phyloP scores from a whole-genome alignment of 1,139 yeast species.

The Taphrina populina region DNA sequence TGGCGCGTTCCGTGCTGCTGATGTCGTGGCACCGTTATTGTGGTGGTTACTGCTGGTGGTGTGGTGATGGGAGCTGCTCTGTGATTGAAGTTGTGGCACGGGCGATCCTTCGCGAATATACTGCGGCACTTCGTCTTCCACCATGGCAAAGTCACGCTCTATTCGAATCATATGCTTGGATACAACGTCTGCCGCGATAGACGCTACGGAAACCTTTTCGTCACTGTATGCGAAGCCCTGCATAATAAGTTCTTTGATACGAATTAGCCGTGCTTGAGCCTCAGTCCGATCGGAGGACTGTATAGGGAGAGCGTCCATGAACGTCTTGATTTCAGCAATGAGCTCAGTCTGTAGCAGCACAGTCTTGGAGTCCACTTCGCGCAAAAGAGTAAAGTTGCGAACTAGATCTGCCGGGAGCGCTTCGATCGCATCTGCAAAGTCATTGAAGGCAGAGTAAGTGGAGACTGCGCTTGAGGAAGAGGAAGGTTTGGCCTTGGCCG shows the following conservation, averaged over 20 bases:
- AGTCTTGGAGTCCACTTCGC: constrained; percentile 94
- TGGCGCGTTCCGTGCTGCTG: constrained; percentile 30
- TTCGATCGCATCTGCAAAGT: constrained; percentile 84
- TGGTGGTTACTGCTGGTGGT: too few relatives aligned
- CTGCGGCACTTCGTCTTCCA: constrained; percentile 59
- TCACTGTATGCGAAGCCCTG: constrained; percentile 90
- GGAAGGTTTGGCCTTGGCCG: too few relatives aligned
- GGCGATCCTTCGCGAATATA: constrained; percentile 27
- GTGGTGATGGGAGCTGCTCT: too few relatives aligned
- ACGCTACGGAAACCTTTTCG: constrained; percentile 96
- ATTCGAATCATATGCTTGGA: constrained; percentile 67
- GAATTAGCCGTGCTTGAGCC: constrained; percentile 16
- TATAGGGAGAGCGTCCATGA: constrained; percentile 29
- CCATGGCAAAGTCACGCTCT: constrained; percentile 72
- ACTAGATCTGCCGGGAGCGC: constrained; percentile 84
- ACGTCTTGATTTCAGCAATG: constrained; percentile 12
- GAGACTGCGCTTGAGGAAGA: too few relatives aligned
- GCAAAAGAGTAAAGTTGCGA: constrained; percentile 79
- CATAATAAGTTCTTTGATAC: constrained; percentile 47
- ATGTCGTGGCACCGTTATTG: constrained; percentile 27
- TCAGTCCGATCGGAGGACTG: not conserved
- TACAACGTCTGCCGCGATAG: constrained; percentile 80
- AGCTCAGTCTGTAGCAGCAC: constrained; percentile 48
- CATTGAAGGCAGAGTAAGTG: constrained; percentile 85
- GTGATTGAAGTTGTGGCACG: constrained; percentile 27